These are phyloP conservation scores for Graphilbum sp. DNA, from an alignment of 2,329 filamentous ascomycete genomes.

Conservation along the genomic window DNA sequence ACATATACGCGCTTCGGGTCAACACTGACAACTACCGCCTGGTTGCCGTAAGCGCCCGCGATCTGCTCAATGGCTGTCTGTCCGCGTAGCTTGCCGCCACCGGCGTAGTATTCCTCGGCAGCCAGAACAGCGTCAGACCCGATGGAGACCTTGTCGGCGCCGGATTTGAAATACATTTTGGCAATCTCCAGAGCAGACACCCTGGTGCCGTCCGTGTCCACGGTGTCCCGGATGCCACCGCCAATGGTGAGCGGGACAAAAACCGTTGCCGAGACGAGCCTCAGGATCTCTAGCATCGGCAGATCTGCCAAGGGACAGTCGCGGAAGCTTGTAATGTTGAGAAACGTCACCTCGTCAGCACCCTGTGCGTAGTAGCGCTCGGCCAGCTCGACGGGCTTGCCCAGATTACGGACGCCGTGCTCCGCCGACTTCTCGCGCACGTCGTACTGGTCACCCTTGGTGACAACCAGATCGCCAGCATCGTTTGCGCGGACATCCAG, in stretches of 20 bases:
- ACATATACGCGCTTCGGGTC: slow-evolving; percentile 91
- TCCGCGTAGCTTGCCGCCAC: slow-evolving; percentile 52
- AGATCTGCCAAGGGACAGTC: slow-evolving; percentile 85
- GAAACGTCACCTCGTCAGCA: slow-evolving; percentile 89
- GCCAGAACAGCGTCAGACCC: slow-evolving; percentile 88
- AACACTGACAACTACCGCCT: slow-evolving; percentile 90
- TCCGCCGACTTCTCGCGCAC: slow-evolving; percentile 69
- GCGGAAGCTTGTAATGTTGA: slow-evolving; percentile 96
- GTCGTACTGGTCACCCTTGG: slow-evolving; percentile 97
- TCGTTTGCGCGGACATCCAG: slow-evolving; percentile 93
- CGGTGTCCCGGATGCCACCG: slow-evolving; percentile 84
- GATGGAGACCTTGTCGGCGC: slow-evolving; percentile 95
- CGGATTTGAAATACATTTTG: slow-evolving; percentile 91
- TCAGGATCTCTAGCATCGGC: slow-evolving; percentile 89
- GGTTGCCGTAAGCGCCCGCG: slow-evolving; percentile 80
- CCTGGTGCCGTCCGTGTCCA: slow-evolving; percentile 72
- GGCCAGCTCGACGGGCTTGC: slow-evolving; percentile 93
- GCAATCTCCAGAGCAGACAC: slow-evolving; percentile 88
- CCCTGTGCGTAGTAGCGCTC: slow-evolving; percentile 90
- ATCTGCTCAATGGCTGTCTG: slow-evolving; percentile 93
- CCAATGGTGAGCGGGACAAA: slow-evolving; percentile 95
- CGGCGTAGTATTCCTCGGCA: slow-evolving; percentile 75
- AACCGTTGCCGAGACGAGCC: slow-evolving; percentile 72
- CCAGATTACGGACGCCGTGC: slow-evolving; percentile 70
- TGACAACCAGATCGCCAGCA: slow-evolving; percentile 85